Conservation (phyloP, 352 stramenopile genomes). For the Globisporangium spiculum region DNA sequence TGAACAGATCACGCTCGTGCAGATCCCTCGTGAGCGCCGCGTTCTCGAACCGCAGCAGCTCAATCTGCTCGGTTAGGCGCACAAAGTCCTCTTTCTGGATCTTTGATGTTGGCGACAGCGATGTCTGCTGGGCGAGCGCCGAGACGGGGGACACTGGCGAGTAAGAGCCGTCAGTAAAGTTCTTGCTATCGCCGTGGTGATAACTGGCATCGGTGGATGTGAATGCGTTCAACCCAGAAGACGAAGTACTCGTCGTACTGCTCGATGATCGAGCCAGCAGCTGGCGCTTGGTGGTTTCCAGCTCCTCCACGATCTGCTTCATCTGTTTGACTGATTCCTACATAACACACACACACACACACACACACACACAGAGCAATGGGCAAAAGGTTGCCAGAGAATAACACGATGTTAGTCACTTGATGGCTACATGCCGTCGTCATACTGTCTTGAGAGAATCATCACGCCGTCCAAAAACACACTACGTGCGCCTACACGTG, state of each 20-base stretch:
- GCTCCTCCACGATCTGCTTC: slow-evolving; percentile 35
- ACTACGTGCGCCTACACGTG: neutral
- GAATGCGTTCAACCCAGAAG: neutral
- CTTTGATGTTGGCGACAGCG: neutral
- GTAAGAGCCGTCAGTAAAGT: neutral
- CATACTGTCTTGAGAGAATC: neutral
- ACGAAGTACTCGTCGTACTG: neutral
- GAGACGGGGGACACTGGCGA: neutral
- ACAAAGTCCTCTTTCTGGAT: slow-evolving; percentile 36
- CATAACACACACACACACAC: neutral
- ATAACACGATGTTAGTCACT: neutral
- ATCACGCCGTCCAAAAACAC: neutral
- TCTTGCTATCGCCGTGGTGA: neutral
- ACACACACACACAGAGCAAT: neutral
- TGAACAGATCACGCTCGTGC: slow-evolving; percentile 44
- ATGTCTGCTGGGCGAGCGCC: neutral
- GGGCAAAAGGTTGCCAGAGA: neutral
- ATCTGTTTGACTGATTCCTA: slow-evolving; percentile 57
- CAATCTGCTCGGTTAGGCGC: slow-evolving; percentile 39
- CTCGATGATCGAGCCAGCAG: slow-evolving; percentile 22
- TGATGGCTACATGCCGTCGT: neutral
- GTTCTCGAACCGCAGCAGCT: slow-evolving; percentile 43
- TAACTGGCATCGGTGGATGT: neutral
- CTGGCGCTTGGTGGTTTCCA: slow-evolving; percentile 42
- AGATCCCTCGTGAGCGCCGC: slow-evolving; percentile 36